A percentile compares a stretch with the other conserved stretches of the same genome.
phyloP scores from a whole-genome alignment of 2,329 filamentous ascomycete genomes.

The Talaromyces amestolkiae region DNA sequence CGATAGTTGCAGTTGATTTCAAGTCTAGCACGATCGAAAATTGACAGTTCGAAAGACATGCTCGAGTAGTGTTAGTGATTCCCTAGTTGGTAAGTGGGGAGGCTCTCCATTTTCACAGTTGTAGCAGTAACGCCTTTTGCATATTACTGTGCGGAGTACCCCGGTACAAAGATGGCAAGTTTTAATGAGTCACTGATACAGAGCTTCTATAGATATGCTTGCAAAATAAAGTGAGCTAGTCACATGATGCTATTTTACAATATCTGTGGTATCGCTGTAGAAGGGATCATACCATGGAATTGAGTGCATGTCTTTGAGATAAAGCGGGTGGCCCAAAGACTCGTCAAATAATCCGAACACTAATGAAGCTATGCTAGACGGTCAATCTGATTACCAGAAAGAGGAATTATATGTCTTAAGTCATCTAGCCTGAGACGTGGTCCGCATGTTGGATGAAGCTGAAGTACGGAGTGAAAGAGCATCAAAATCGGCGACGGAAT shows the following conservation, averaged over 20 bases:
- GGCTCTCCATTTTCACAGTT: neutral
- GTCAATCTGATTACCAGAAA: neutral
- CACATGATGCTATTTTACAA: neutral
- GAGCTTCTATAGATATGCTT: neutral
- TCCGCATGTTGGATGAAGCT: neutral
- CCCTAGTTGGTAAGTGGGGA: neutral
- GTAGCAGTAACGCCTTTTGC: neutral
- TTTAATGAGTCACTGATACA: neutral
- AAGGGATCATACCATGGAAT: neutral
- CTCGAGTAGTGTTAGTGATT: neutral
- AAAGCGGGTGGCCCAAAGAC: neutral
- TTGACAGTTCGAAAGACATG: neutral
- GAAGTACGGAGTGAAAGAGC: neutral
- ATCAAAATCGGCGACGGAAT: neutral
- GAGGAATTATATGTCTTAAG: neutral
- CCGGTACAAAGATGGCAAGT: neutral
- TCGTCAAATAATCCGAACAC: too few relatives aligned
- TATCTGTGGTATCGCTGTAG: neutral
- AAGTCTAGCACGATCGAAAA: neutral
- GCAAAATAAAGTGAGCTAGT: neutral
- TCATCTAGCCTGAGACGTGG: neutral
- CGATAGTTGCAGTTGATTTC: neutral
- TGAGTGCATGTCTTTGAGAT: neutral
- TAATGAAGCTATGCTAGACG: neutral
- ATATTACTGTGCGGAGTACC: neutral